phyloP scores from a whole-genome alignment of 345 rosid genomes.

The Ceriops tagal region DNA sequence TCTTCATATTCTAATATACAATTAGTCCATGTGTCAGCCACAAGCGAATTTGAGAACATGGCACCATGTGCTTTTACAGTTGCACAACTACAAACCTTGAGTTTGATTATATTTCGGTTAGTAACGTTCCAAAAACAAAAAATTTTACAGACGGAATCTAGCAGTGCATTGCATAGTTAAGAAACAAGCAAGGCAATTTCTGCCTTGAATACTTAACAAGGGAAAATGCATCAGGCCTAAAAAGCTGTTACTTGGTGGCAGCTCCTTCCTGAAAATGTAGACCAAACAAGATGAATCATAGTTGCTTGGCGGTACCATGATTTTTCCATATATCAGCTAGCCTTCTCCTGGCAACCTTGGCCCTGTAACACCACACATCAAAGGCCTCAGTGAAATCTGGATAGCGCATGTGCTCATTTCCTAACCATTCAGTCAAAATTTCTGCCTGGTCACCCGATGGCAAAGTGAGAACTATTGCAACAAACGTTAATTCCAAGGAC shows the following conservation, averaged over 20 bases:
- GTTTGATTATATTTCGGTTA: no score
- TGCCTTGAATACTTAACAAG: not conserved
- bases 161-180: slow-evolving; percentile 11
- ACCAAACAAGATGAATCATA: not conserved
- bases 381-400: slow-evolving; percentile 91
- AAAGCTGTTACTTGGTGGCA: not conserved
- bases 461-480: slow-evolving; percentile 62
- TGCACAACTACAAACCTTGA: not conserved
- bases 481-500: slow-evolving; percentile 70
- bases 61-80: not conserved
- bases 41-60: not conserved
- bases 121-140: not conserved
- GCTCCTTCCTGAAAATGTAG: not conserved
- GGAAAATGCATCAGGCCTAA: not conserved
- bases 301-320: slow-evolving; percentile 13
- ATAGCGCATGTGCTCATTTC: slow-evolving; percentile 45
- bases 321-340: slow-evolving; percentile 35
- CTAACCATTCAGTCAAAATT: slow-evolving; percentile 80
- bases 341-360: slow-evolving; percentile 75
- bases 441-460: slow-evolving; percentile 82
- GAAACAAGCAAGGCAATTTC: not conserved
- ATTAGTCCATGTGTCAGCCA: no score
- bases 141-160: slow-evolving; percentile 13
- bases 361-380: slow-evolving; percentile 84
- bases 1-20: no score